A percentile compares a stretch with the other conserved stretches of the same genome.
phyloP scores from a whole-genome alignment of 352 stramenopile genomes.

The Globisporangium spiculum region DNA sequence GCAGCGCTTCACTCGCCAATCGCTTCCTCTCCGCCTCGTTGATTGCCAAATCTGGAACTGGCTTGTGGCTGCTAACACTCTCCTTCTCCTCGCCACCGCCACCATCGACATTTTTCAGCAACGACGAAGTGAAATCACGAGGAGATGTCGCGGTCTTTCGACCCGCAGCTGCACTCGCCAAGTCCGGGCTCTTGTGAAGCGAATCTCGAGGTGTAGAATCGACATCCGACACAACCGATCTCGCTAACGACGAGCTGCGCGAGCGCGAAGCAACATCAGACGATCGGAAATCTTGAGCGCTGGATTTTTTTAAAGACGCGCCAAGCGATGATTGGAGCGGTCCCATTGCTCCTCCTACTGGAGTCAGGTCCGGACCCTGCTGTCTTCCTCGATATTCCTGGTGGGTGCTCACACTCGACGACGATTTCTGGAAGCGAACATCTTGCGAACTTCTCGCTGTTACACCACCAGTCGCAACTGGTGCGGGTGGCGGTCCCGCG shows the following conservation, averaged over 20 bases:
- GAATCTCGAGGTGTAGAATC: constrained; percentile 9
- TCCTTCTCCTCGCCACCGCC: constrained; percentile 23
- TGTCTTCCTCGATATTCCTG: background rate
- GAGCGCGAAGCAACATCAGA: constrained; percentile 17
- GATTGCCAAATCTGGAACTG: constrained; percentile 6
- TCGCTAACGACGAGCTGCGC: constrained; percentile 19
- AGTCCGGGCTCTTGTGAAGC: constrained; percentile 10
- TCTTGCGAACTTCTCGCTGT: constrained; percentile 46
- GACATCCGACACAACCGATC: constrained; percentile 15
- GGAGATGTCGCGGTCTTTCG: constrained; percentile 4
- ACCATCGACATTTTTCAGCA: constrained; percentile 16
- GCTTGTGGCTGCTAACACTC: constrained; percentile 4
- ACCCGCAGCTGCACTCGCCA: background rate
- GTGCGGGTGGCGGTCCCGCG: background rate
- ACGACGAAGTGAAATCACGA: constrained; percentile 10
- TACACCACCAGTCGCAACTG: background rate
- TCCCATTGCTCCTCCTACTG: background rate
- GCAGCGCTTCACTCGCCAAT: constrained; percentile 23
- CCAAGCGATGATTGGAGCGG: constrained; percentile 16
- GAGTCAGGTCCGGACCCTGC: background rate
- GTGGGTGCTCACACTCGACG: constrained; percentile 7
- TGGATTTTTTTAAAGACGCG: constrained; percentile 10
- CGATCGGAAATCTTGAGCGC: constrained; percentile 21
- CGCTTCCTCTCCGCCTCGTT: constrained; percentile 41
- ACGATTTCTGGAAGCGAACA: constrained; percentile 34